Conservation (phyloP, 768 basidiomycete species). For the button mushroom (Agaricus bisporus) region DNA sequence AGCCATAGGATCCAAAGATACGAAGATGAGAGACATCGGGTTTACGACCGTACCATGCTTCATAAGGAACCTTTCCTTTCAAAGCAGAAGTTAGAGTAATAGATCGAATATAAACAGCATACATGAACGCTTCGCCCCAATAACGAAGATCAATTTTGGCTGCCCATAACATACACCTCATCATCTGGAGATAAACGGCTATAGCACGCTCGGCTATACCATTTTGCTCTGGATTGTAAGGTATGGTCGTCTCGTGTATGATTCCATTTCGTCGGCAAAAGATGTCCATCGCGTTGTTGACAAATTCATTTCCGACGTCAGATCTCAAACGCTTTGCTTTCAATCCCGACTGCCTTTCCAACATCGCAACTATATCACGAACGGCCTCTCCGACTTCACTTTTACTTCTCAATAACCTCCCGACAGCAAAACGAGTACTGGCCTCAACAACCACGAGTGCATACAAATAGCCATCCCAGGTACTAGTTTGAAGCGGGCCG, state of each 20-base stretch:
- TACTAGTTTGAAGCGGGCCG: slow-evolving; percentile 20
- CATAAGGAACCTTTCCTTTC: slow-evolving; percentile 18
- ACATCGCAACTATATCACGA: slow-evolving; percentile 15
- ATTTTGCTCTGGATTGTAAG: slow-evolving; percentile 32
- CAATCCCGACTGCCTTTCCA: slow-evolving; percentile 14
- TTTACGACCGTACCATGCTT: slow-evolving; percentile 16
- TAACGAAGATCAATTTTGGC: neutral
- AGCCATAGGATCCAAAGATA: slow-evolving; percentile 27
- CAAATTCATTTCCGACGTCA: slow-evolving; percentile 27
- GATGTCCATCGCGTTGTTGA: slow-evolving; percentile 16
- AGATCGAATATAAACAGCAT: slow-evolving; percentile 19
- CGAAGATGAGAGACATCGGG: slow-evolving; percentile 23
- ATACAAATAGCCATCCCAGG: slow-evolving; percentile 18
- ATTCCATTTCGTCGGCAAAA: slow-evolving; percentile 22
- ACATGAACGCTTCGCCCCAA: slow-evolving; percentile 17
- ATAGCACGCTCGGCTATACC: slow-evolving; percentile 34
- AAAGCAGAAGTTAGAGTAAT: slow-evolving; percentile 16
- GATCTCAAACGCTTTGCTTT: slow-evolving; percentile 12
- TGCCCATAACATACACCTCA: slow-evolving; percentile 21
- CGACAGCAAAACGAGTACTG: slow-evolving; percentile 13
- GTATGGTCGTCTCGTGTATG: slow-evolving; percentile 23
- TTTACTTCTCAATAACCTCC: slow-evolving; percentile 19
- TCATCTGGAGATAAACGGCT: slow-evolving; percentile 25
- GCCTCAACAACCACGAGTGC: slow-evolving; percentile 26
- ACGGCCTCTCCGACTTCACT: slow-evolving; percentile 20